phyloP scores from a whole-genome alignment of 495 filamentous ascomycete genomes.

The Penicillium cinerascens region DNA sequence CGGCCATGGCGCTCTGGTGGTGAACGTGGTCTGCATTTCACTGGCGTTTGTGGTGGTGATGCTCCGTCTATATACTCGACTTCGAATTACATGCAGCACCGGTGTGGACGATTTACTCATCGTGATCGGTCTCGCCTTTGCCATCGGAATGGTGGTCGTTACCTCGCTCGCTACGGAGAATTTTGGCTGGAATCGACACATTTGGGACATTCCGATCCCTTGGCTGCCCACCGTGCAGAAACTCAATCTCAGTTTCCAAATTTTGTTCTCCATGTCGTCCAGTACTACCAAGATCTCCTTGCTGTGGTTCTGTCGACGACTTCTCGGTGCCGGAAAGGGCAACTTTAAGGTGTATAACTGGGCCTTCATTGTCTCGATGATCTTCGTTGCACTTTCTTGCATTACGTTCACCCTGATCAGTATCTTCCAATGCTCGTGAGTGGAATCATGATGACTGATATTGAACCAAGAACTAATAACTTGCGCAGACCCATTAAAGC shows the following conservation, averaged over 20 bases:
- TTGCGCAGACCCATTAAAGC: constrained; percentile 46
- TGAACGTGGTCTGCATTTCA: constrained; percentile 37
- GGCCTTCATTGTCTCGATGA: constrained; percentile 42
- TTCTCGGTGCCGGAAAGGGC: constrained; percentile 41
- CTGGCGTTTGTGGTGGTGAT: constrained; percentile 40
- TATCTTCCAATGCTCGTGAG: constrained; percentile 57
- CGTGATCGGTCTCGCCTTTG: constrained; percentile 34
- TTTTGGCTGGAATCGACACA: constrained; percentile 55
- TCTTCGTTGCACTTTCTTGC: constrained; percentile 42
- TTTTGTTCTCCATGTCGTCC: constrained; percentile 52
- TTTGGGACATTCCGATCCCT: constrained; percentile 46
- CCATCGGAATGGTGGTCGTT: constrained; percentile 42
- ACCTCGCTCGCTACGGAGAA: constrained; percentile 39
- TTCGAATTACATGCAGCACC: constrained; percentile 41
- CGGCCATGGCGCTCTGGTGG: constrained; percentile 40
- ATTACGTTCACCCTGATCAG: constrained; percentile 47
- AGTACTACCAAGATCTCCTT: constrained; percentile 56
- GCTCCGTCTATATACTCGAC: constrained; percentile 49
- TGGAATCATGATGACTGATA: background rate
- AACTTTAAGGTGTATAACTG: constrained; percentile 35
- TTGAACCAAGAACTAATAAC: constrained; percentile 1
- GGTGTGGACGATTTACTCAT: constrained; percentile 50
- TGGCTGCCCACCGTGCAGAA: constrained; percentile 36
- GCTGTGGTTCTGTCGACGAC: constrained; percentile 54
- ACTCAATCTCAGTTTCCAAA: constrained; percentile 49